phyloP scores from a whole-genome alignment of 2,329 filamentous ascomycete species.

The Hawksworthiomyces lignivorus region DNA sequence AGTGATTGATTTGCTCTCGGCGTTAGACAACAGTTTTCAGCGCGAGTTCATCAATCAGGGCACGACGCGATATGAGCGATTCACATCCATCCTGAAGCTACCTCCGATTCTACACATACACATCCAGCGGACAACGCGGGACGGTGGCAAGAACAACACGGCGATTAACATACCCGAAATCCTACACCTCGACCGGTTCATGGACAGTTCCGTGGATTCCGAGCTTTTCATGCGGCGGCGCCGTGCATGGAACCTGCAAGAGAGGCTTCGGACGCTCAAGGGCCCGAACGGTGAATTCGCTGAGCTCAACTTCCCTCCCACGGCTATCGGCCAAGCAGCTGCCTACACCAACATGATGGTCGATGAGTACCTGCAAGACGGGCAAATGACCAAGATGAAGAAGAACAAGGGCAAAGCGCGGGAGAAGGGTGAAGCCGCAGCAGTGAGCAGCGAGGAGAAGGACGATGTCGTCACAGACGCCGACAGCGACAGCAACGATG shows the following conservation, averaged over 20 bases:
- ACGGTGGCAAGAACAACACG: slow-evolving; percentile 67
- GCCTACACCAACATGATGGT: slow-evolving; percentile 8
- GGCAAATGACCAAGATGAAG: not conserved
- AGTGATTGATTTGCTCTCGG: slow-evolving; percentile 65
- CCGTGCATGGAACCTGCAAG: slow-evolving; percentile 67
- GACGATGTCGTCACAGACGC: not conserved
- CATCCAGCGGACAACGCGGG: slow-evolving; percentile 74
- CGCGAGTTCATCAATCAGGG: slow-evolving; percentile 64
- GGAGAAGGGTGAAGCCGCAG: not conserved
- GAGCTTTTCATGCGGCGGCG: slow-evolving; percentile 56
- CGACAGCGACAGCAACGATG: not conserved
- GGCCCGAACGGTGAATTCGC: slow-evolving; percentile 22
- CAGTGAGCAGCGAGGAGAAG: not conserved
- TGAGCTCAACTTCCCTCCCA: not conserved
- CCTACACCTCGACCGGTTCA: slow-evolving; percentile 83
- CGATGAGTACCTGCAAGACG: not conserved
- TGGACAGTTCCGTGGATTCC: slow-evolving; percentile 57
- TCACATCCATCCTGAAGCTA: slow-evolving; percentile 64
- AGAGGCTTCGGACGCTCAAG: slow-evolving; percentile 50
- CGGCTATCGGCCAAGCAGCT: not conserved
- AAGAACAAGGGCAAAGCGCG: slow-evolving; percentile 2
- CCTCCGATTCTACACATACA: slow-evolving; percentile 85
- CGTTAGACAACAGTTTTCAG: slow-evolving; percentile 80
- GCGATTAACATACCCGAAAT: slow-evolving; percentile 72
- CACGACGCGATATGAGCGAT: slow-evolving; percentile 46